Conservation (phyloP, 192 early-diverging fungal genomes). For the Coemansia sp. region DNA sequence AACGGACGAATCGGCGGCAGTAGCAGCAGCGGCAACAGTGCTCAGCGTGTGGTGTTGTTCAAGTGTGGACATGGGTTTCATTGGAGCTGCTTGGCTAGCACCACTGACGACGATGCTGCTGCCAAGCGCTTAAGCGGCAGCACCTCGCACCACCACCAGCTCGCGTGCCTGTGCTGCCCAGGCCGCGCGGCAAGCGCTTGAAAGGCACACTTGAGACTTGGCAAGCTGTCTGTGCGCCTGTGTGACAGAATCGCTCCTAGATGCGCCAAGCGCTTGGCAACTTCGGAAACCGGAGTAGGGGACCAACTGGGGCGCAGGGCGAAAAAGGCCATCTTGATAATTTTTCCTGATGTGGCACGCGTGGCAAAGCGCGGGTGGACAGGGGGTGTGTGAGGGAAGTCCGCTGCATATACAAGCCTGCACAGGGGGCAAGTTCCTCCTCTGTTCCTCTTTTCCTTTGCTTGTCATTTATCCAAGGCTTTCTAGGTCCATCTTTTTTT, state of each 20-base stretch:
- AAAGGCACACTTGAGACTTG: not conserved
- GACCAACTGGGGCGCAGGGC: not conserved
- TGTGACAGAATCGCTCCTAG: not conserved
- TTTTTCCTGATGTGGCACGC: constrained; percentile 11
- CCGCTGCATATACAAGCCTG: constrained; percentile 18
- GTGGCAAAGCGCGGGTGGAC: constrained; percentile 32
- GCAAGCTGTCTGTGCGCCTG: not conserved
- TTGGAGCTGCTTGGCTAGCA: constrained; percentile 21
- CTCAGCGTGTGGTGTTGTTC: constrained; percentile 38
- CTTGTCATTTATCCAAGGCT: constrained; percentile 7
- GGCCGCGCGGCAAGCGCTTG: constrained; percentile 5
- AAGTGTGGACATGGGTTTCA: constrained; percentile 53
- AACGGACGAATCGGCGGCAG: not conserved
- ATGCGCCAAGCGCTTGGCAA: constrained; percentile 10
- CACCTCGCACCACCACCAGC: constrained; percentile 12
- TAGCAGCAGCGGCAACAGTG: constrained; percentile 5
- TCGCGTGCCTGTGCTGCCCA: constrained; percentile 27
- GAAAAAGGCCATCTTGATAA: constrained; percentile 1
- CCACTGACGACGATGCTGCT: not conserved
- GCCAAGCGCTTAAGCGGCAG: constrained; percentile 5
- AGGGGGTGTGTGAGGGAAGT: not conserved
- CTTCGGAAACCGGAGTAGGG: not conserved
- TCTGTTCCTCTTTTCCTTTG: constrained; percentile 19
- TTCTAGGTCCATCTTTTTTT: constrained; percentile 9
- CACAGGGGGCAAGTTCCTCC: not conserved